Conservation (phyloP, 129 eudicot genomes). For the Flaveria bidentis region DNA sequence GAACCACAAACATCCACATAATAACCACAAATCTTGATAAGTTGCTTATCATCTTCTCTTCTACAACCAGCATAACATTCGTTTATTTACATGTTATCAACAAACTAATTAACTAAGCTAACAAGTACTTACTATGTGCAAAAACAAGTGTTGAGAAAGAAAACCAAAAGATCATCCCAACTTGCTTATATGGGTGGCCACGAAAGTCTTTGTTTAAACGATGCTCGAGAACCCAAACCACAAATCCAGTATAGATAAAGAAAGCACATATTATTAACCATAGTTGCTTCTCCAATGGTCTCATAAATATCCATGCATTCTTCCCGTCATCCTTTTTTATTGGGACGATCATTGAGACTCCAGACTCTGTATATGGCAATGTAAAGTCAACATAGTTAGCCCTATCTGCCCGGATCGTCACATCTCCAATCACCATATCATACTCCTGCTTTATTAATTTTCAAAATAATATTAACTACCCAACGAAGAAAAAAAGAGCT, state of each 20-base stretch:
- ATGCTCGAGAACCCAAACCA: constrained; percentile 57
- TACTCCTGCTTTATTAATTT: constrained; percentile 23
- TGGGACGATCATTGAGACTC: constrained; percentile 44
- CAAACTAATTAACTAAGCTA: neutral
- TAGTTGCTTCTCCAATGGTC: constrained; percentile 43
- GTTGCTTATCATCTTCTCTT: constrained; percentile 55
- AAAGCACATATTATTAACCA: constrained; percentile 50
- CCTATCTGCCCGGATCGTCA: constrained; percentile 47
- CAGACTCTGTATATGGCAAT: constrained; percentile 56
- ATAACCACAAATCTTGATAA: constrained; percentile 51
- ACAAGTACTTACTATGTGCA: constrained; percentile 52
- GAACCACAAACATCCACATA: constrained; percentile 29
- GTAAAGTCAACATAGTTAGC: constrained; percentile 50
- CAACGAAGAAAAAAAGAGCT: too few relatives aligned
- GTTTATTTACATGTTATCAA: neutral
- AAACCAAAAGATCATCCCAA: constrained; percentile 54
- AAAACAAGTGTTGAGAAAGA: constrained; percentile 61
- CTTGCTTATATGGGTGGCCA: constrained; percentile 43
- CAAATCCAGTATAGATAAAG: constrained; percentile 52
- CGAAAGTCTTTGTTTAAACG: constrained; percentile 48
- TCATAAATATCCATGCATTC: constrained; percentile 53
- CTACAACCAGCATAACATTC: constrained; percentile 26
- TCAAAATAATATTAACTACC: neutral
- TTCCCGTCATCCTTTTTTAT: constrained; percentile 33
- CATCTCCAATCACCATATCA: constrained; percentile 56